These are phyloP conservation scores for Mycena polygramma DNA, from an alignment of 768 basidiomycete genomes.

Conservation along the genomic window DNA sequence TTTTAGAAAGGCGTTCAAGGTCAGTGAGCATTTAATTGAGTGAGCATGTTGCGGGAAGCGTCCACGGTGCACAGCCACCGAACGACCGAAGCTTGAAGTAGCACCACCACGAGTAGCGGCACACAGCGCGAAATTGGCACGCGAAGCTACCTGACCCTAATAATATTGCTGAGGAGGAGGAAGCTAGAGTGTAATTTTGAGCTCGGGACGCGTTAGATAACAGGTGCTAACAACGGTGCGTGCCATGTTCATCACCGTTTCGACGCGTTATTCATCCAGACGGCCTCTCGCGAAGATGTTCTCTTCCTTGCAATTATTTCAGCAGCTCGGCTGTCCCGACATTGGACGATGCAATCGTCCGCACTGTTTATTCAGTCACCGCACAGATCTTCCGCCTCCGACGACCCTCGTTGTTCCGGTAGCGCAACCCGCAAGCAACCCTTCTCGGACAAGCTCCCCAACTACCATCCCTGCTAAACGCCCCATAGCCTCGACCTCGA, in stretches of 20 bases:
- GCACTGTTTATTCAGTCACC: constrained; percentile 79
- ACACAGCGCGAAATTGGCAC: too few relatives aligned
- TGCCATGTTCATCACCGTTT: not conserved
- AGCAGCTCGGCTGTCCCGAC: constrained; percentile 71
- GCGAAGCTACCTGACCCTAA: too few relatives aligned
- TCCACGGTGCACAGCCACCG: too few relatives aligned
- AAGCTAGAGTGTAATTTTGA: too few relatives aligned
- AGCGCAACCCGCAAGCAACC: constrained; percentile 41
- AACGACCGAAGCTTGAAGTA: too few relatives aligned
- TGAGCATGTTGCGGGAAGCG: too few relatives aligned
- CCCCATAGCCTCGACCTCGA: constrained; percentile 51
- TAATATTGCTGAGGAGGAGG: too few relatives aligned
- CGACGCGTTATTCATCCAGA: not conserved
- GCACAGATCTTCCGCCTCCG: constrained; percentile 50
- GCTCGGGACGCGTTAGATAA: too few relatives aligned
- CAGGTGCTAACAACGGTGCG: too few relatives aligned
- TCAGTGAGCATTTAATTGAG: too few relatives aligned
- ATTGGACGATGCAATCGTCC: constrained; percentile 58
- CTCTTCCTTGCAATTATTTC: constrained; percentile 70
- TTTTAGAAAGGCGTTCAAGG: too few relatives aligned
- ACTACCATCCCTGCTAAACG: constrained; percentile 65
- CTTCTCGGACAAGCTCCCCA: constrained; percentile 32
- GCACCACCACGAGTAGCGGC: too few relatives aligned
- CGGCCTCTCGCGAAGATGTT: constrained; percentile 63
- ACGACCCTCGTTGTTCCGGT: constrained; percentile 55